phyloP scores from a whole-genome alignment of 805 yeast genomes.

The Metschnikowia sp. region DNA sequence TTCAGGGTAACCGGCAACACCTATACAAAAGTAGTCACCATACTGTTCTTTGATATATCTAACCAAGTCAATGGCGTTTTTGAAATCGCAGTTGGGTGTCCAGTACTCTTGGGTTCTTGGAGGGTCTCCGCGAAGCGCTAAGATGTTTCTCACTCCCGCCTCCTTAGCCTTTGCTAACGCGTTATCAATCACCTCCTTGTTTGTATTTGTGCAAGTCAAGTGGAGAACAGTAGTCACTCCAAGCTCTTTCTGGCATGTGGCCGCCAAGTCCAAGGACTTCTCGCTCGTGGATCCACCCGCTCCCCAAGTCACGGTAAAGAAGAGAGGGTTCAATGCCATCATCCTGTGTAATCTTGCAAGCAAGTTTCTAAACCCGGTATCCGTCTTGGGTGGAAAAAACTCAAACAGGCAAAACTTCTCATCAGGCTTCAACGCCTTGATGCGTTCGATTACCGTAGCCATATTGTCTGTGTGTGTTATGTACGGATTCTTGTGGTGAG shows the following conservation, averaged over 20 bases:
- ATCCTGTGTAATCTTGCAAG: constrained; percentile 84
- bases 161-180: constrained; percentile 70
- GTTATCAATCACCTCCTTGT: constrained; percentile 67
- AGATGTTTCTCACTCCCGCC: constrained; percentile 80
- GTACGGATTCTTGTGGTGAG: background rate
- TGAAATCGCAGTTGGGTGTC: constrained; percentile 55
- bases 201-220: constrained; percentile 93
- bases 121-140: constrained; percentile 95
- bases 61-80: constrained; percentile 83
- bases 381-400: constrained; percentile 97
- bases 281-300: constrained; percentile 95
- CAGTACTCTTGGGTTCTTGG: constrained; percentile 73
- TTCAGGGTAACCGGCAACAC: constrained; percentile 98
- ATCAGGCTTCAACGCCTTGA: constrained; percentile 44
- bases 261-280: constrained; percentile 81
- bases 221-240: constrained; percentile 91
- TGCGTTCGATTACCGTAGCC: constrained; percentile 22
- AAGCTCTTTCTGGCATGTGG: constrained; percentile 68
- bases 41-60: constrained; percentile 66
- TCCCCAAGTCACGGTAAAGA: constrained; percentile 96
- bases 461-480: constrained; percentile 2
- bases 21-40: constrained; percentile 84
- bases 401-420: constrained; percentile 80
- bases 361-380: constrained; percentile 78
- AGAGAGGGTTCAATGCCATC: constrained; percentile 83